phyloP scores from a whole-genome alignment of 139 green algal genomes.

The Raphidocelis subcapitata region DNA sequence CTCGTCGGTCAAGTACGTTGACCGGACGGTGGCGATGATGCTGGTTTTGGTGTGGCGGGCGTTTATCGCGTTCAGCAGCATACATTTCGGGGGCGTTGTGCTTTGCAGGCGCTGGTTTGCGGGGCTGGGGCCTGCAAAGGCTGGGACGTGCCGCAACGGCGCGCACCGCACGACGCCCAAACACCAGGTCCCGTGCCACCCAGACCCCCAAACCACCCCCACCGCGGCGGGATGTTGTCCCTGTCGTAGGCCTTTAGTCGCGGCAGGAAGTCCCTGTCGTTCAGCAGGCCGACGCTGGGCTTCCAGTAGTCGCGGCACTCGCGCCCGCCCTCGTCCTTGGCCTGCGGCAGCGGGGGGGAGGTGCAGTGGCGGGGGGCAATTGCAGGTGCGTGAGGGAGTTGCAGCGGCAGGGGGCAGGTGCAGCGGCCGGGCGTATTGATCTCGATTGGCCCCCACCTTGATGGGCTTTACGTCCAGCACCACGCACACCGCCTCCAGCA shows the following conservation, averaged over 20 bases:
- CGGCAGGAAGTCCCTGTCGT: conserved; percentile 73
- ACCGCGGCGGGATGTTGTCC: conserved; percentile 64
- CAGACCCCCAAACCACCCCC: too few relatives aligned
- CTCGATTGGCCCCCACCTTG: conserved; percentile 32
- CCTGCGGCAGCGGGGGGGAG: background rate
- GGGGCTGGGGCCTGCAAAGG: too few relatives aligned
- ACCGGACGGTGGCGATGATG: conserved; percentile 65
- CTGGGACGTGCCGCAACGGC: too few relatives aligned
- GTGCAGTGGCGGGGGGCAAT: too few relatives aligned
- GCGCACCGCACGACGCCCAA: too few relatives aligned
- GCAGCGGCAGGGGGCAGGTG: background rate
- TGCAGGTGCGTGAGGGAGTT: background rate
- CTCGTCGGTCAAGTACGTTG: conserved; percentile 64
- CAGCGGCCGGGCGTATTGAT: background rate
- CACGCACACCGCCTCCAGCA: conserved; percentile 77
- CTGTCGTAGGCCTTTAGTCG: conserved; percentile 80
- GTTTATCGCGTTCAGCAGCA: too few relatives aligned
- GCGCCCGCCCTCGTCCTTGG: conserved; percentile 61
- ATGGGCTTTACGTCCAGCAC: conserved; percentile 72
- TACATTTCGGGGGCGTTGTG: background rate
- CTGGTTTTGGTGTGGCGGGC: conserved; percentile 29
- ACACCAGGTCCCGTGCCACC: too few relatives aligned
- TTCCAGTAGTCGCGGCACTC: conserved; percentile 78
- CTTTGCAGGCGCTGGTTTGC: too few relatives aligned
- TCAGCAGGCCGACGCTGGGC: conserved; percentile 61